Evolutionary conservation across 495 filamentous ascomycete species (phyloP), one percentile per base, ranked within the genome.

Genomic region (Trichoderma gamsii): DNA sequence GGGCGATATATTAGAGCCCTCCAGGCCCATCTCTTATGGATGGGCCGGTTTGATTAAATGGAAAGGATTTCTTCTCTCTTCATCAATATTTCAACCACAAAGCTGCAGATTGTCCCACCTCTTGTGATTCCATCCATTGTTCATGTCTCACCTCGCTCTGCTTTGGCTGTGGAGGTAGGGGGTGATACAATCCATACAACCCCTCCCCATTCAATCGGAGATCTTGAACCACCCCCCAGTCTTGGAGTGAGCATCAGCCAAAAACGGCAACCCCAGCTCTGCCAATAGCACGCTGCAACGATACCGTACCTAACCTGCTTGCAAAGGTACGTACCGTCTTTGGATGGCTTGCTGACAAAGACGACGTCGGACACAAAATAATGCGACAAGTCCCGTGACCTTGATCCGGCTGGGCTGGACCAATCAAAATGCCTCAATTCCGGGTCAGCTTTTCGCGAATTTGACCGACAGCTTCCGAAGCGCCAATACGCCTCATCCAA

Each of bases 351-450:
- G 51, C 51, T 56, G 51, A 56, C 51, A 56, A 56, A 56, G 51
- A 4, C 51, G 11, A 6, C n/a, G n/a, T n/a, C 29, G 29, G 29
- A 29, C 29, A 1, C 29, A 16, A n/a, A 43, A 16, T 68, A 32
- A 68, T 29, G 66, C 64, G 66, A 68, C 59, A 27, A 32, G 68
- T 73, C 74, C 74, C 72, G 74, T 77, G 74, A 77, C 64, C 18
- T 0, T 0, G 18, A 68, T 70, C 4, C 21, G 69, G 41, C 43
- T 51, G 63, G 21, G 63, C 64, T 41, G 65, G 70, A 67, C 81
- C 79, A 83, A 83, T 83, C 76, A 79, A 72, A 73, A 65, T 69
- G 64, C 35, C 65, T 68, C 79, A 81, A 82, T 82, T 83, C 76
- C 41, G 69, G 72, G 74, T 65, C 68, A 71, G 70, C 66, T 41